Evolutionary conservation across 176 grass and related monocot species (phyloP), one percentile per base, ranked within the genome.

Genomic region (Eleusine indica): DNA sequence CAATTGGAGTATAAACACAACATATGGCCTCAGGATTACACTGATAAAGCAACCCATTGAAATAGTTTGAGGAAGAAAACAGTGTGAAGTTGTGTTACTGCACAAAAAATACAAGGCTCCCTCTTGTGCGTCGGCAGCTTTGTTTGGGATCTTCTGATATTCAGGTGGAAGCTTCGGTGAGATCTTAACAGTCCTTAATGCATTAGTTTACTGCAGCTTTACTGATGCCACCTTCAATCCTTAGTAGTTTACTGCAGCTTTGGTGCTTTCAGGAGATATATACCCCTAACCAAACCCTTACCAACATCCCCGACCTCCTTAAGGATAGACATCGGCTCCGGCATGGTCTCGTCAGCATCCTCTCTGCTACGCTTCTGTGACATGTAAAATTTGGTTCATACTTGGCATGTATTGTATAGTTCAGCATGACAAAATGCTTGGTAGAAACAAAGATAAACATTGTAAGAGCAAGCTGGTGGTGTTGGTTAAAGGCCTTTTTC

Each of bases 261-360:
- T 48, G 91, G 95, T 63, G 75, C 76, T 84, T 96, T 98, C 46
- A 98, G 68, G 67, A 98, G 96, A 87, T 90, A 70, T 6, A 98
- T 91, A 83, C 93, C 89, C 89, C 87, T 94, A 53, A 94, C 93
- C 39, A 98, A 83, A 77, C 96, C 96, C 66, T 98, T 95, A 41
- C 96, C 96, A 60, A 94, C 65, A 70, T 92, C 87, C 73, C 86
- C 96, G 39, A 98, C 85, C 76, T 92, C 86, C 81, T 92, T 96
- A 19, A 98, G 87, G 67, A 93, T 80, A 56, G 79, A 90, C 54
- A 57, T 25, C 21, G 85, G 85, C 9, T 95, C 91, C 13, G 38
- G 48, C 62, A 72, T 64, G 75, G 41, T 60, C 62, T 94, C 91
- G 82, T 90, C 85, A 4, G 15, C 87, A 77, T 90, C 91, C 39